phyloP scores from a whole-genome alignment of 345 rosid genomes.

The Fremontodendron californicum region DNA sequence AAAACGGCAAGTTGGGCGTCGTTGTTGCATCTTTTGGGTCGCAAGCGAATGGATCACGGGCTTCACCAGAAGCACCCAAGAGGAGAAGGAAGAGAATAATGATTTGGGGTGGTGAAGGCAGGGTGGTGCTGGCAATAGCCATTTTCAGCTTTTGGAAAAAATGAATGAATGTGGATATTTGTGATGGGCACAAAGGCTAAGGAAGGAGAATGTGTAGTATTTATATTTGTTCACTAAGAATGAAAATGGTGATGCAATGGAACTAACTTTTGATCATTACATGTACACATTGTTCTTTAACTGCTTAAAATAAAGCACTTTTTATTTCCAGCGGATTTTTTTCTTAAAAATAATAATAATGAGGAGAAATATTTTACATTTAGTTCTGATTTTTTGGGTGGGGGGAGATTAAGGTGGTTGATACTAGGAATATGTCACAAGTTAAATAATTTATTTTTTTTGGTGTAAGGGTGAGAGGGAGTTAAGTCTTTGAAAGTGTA shows the following conservation, averaged over 20 bases:
- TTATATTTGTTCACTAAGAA: no score
- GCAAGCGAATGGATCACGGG: slow-evolving; percentile 56
- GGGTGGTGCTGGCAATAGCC: background rate
- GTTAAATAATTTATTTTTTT: no score
- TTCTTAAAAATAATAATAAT: no score
- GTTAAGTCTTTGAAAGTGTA: background rate
- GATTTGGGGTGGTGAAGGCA: background rate
- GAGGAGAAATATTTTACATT: no score
- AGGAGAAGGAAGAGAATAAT: slow-evolving; percentile 27
- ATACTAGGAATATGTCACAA: no score
- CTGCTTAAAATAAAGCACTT: background rate
- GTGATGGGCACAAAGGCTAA: slow-evolving; percentile 9
- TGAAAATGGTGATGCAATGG: slow-evolving; percentile 18
- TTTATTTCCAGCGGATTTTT: background rate
- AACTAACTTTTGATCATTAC: slow-evolving; percentile 7
- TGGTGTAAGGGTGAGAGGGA: background rate
- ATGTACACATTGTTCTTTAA: background rate
- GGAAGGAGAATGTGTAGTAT: slow-evolving; percentile 23
- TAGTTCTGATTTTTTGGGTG: no score
- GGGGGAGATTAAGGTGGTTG: no score
- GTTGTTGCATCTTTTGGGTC: slow-evolving; percentile 38
- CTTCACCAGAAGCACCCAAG: slow-evolving; percentile 18
- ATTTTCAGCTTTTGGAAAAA: background rate
- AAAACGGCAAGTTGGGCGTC: slow-evolving; percentile 45
- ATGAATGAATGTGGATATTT: background rate